phyloP scores from a whole-genome alignment of 352 stramenopile genomes.

The Pythium dissimile region DNA sequence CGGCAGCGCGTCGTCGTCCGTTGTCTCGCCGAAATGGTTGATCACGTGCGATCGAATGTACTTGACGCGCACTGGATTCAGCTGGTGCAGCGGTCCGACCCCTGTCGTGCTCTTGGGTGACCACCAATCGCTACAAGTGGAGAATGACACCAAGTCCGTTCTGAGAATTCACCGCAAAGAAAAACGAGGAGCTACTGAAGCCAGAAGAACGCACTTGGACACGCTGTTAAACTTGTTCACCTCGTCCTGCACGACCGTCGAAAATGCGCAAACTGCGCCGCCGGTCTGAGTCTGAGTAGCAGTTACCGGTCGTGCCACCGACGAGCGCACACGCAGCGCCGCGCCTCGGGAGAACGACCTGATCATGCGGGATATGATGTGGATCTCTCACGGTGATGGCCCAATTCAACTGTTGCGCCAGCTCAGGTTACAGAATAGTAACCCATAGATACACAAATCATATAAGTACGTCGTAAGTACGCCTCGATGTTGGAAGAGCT shows the following conservation, averaged over 20 bases:
- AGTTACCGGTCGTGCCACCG: too few relatives aligned
- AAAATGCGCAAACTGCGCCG: constrained; percentile 26
- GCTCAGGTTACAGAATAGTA: too few relatives aligned
- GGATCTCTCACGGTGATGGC: too few relatives aligned
- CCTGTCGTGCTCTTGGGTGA: constrained; percentile 65
- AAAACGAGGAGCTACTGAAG: neutral
- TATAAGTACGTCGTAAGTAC: too few relatives aligned
- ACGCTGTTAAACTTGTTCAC: constrained; percentile 80
- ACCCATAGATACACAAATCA: too few relatives aligned
- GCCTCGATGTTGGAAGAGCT: neutral
- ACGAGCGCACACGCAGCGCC: neutral
- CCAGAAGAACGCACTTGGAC: constrained; percentile 46
- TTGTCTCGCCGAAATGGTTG: constrained; percentile 52
- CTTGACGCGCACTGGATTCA: constrained; percentile 82
- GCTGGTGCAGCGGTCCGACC: constrained; percentile 72
- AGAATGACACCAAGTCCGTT: neutral
- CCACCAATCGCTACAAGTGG: constrained; percentile 75
- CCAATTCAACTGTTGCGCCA: too few relatives aligned
- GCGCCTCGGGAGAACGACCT: neutral
- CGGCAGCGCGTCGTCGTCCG: constrained; percentile 43
- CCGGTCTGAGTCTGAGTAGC: neutral
- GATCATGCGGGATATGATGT: too few relatives aligned
- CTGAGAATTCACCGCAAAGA: neutral
- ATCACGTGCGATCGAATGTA: constrained; percentile 79
- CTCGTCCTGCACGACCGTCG: constrained; percentile 71